Conservation (phyloP, 2,329 filamentous ascomycete species). For the Colletotrichum euphorbiae region DNA sequence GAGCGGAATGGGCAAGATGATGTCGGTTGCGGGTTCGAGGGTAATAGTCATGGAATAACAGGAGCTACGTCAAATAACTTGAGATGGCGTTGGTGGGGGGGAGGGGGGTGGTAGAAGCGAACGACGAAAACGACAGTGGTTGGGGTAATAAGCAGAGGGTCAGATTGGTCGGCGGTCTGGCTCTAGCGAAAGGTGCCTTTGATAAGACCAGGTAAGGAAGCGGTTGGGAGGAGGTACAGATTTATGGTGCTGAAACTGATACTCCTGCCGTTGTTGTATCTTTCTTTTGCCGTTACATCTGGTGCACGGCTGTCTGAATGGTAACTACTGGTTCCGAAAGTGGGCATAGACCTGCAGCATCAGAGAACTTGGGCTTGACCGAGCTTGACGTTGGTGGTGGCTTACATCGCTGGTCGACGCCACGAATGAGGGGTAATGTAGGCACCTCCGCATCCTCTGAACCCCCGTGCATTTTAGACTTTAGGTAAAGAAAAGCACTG, state of each 20-base stretch:
- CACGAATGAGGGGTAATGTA: too few relatives aligned
- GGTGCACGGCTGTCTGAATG: too few relatives aligned
- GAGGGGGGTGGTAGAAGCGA: background rate
- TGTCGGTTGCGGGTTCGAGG: background rate
- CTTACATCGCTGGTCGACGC: too few relatives aligned
- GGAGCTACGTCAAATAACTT: slow-evolving; percentile 3
- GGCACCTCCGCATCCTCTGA: too few relatives aligned
- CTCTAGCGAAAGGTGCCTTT: background rate
- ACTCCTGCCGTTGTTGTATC: background rate
- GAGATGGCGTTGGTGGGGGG: background rate
- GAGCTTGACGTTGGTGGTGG: too few relatives aligned
- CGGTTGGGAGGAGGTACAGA: background rate
- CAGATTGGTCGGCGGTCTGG: background rate
- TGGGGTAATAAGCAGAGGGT: too few relatives aligned
- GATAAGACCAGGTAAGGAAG: background rate
- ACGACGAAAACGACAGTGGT: slow-evolving; percentile 24
- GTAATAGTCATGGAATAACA: slow-evolving; percentile 15
- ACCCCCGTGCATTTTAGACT: too few relatives aligned
- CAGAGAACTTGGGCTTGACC: too few relatives aligned
- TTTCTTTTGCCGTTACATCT: too few relatives aligned
- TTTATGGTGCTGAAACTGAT: background rate
- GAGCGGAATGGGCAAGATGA: slow-evolving; percentile 2
- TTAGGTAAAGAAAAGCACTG: too few relatives aligned
- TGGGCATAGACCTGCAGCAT: too few relatives aligned
- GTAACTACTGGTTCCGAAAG: too few relatives aligned